phyloP scores from a whole-genome alignment of 129 eudicot genomes.

The Helichrysum umbraculigerum region DNA sequence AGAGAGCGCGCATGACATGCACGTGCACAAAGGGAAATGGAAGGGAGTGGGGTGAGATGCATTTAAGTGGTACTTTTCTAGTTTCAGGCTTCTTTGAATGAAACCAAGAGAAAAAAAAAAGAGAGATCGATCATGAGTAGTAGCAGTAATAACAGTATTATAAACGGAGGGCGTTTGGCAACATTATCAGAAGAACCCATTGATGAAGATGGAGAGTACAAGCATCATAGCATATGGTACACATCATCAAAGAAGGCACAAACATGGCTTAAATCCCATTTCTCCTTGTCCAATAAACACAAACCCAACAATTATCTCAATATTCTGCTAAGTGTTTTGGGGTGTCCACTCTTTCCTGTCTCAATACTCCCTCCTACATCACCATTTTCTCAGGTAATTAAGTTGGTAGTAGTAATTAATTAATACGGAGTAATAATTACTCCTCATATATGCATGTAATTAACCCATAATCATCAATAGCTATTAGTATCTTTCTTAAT shows the following conservation, averaged over 20 bases:
- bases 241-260: constrained; percentile 46
- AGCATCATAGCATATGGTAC: constrained; percentile 34
- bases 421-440: not conserved
- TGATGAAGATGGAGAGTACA: constrained; percentile 54
- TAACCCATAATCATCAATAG: not conserved
- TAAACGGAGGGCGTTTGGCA: constrained; percentile 49
- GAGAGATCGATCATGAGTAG: constrained; percentile 16
- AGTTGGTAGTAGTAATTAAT: not conserved
- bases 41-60: constrained; percentile 30
- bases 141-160: constrained; percentile 25
- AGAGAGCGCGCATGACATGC: constrained; percentile 26
- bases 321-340: constrained; percentile 83
- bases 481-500: too few species aligned
- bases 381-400: constrained; percentile 24
- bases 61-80: constrained; percentile 34
- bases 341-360: constrained; percentile 91
- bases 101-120: constrained; percentile 12
- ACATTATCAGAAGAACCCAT: constrained; percentile 87
- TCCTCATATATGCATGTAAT: not conserved
- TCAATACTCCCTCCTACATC: constrained; percentile 44
- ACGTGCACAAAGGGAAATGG: constrained; percentile 40
- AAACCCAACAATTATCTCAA: constrained; percentile 68
- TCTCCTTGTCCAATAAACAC: constrained; percentile 63
- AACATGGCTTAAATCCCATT: constrained; percentile 66
- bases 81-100: constrained; percentile 21